Base-by-base conservation (phyloP, 805 yeast genomes). In the Candida saitoana region DNA sequence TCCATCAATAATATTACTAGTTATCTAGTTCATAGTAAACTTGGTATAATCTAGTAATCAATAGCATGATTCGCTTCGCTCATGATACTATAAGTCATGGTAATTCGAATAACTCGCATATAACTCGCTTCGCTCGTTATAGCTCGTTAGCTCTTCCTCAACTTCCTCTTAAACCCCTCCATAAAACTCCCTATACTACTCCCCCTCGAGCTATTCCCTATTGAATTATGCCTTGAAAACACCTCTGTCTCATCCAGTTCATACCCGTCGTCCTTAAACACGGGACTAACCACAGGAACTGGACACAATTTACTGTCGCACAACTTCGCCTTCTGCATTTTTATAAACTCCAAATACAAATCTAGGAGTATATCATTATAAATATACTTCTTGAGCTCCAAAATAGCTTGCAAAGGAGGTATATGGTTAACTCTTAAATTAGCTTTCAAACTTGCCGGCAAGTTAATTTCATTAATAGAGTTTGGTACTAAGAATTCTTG, bases 281-380 rank as follows among this genome's bases (percentile, higher is more conserved):
- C 17, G 4, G 35, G 30, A n/a, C 19, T 38, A 7, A 38, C 19
- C 19, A 30, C 12, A 16, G 25, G 40, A n/a, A n/a, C n/a, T n/a
- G n/a, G n/a, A n/a, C n/a, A n/a, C n/a, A n/a, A n/a, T n/a, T n/a
- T n/a, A n/a, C n/a, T n/a, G n/a, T n/a, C n/a, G n/a, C n/a, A n/a
- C 6, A 31, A 12, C 8, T 39, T 35, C 7, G 22, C 20, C 34
- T 45, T 42, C 4, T 31, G 29, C n/a, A 35, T 18, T 19, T 41
- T 46, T 34, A 41, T 25, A 29, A 41, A 47, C 30, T 44, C 48
- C 14, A 36, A 24, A 18, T 44, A 47, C 16, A 47, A 37, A 18
- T 41, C 39, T 25, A 47, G n/a, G n/a, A 47, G 36, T 2, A 47
- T 40, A n/a, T 47, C 48, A 18, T 41, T 42, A 25, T 42, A 32